Evolutionary conservation across 2,329 filamentous ascomycete species (phyloP), one percentile per base, ranked within the genome.

Genomic region (Aspergillus ibericus): DNA sequence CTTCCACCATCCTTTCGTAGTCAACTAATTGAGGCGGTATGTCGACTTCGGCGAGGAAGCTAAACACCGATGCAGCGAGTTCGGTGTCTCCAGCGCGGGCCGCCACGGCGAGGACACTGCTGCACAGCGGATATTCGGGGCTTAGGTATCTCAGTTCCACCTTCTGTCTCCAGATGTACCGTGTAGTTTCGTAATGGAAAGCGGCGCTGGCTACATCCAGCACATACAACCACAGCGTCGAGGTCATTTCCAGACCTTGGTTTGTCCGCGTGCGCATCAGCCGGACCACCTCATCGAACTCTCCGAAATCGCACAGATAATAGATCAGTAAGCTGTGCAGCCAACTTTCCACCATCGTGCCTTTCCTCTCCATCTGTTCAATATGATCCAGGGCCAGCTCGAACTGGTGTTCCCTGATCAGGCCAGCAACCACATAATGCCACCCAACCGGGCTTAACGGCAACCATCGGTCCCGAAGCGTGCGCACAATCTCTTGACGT

Each of bases 361-460:
- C 78, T 50, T 84, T 80, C 53, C 80, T 76, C 42, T 85, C 78
- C 82, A 96, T 85, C 20, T 83, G 77, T 36, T 91, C 87, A 42
- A 96, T 75, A 64, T 85, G 85, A 53, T 83, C 78, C 58, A 96
- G 78, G 1, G 92, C 93, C 62, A 93, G 78, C 76, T 98, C 95
- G 62, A 91, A 88, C 67, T 96, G 89, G 0, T 87, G 85, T 66
- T 97, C 93, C 18, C 92, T 84, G 35, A 98, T 80, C 59, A 96
- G 77, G 0, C 91, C 92, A 9, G 91, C 77, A 1, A 89, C 83
- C 18, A 96, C 80, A 69, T 84, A 85, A 66, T 90, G 85, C 70
- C 84, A 84, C 8, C 87, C 88, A 6, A 82, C 80, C 10, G 81
- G 83, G 42, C 81, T 85, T 8, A 90, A 77, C 8, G 80, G 77